phyloP scores from a whole-genome alignment of 441 rosid genomes.

The Arabidopsis lyrata region DNA sequence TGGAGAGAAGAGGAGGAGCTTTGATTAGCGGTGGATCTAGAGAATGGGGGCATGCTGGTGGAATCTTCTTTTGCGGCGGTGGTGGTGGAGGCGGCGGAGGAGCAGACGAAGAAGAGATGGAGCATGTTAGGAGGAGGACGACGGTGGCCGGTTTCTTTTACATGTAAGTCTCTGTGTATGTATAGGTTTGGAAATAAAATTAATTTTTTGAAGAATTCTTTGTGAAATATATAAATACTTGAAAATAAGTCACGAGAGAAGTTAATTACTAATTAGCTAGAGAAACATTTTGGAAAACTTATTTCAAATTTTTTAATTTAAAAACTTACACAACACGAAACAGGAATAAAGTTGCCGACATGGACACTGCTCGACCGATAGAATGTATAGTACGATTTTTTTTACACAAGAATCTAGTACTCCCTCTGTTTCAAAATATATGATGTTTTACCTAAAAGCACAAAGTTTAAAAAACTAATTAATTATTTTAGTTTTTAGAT shows the following conservation, averaged over 20 bases:
- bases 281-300: not conserved
- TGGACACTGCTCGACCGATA: not conserved
- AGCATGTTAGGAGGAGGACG: conserved; percentile 57
- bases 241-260: conserved; percentile 1
- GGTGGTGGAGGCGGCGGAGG: conserved; percentile 18
- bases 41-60: conserved; percentile 57
- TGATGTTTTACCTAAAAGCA: too few species aligned
- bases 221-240: not conserved
- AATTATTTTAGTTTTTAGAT: too few species aligned
- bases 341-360: conserved; percentile 18
- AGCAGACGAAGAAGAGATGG: conserved; percentile 48
- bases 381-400: not conserved
- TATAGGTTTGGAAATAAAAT: conserved; percentile 7
- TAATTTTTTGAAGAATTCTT: not conserved
- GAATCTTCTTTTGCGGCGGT: conserved; percentile 33
- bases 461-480: too few species aligned
- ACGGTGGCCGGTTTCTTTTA: conserved; percentile 26
- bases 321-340: not conserved
- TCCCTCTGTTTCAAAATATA: too few species aligned
- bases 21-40: conserved; percentile 40
- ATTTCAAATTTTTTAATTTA: not conserved
- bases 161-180: conserved; percentile 3
- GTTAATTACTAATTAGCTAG: not conserved
- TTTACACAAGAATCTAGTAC: not conserved
- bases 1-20: conserved; percentile 42